A percentile compares a stretch with the other conserved stretches of the same genome.
Evolutionary conservation across 495 filamentous ascomycete species (phyloP).

Genomic region (Pseudevernia furfuracea): DNA sequence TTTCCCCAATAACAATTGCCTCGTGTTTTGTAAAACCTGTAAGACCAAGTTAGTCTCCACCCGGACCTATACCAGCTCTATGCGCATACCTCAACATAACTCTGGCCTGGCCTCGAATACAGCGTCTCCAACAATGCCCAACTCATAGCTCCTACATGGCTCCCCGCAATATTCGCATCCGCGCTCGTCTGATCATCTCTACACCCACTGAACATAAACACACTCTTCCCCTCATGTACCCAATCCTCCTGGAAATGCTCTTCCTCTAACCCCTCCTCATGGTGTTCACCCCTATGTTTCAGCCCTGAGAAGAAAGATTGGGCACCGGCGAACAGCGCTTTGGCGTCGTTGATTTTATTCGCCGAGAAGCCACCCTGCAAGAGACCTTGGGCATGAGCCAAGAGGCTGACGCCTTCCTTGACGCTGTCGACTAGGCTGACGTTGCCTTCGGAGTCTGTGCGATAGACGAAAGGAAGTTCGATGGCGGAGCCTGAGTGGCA

Average conservation of each 20-base stretch:
- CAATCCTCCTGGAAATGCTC: slow-evolving; percentile 47
- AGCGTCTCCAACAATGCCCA: slow-evolving; percentile 51
- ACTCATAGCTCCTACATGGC: slow-evolving; percentile 46
- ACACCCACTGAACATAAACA: slow-evolving; percentile 56
- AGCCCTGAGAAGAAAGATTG: slow-evolving; percentile 47
- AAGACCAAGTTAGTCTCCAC: slow-evolving; percentile 1
- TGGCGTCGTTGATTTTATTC: slow-evolving; percentile 43
- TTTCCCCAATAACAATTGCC: slow-evolving; percentile 37
- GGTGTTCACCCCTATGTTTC: slow-evolving; percentile 35
- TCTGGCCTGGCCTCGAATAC: slow-evolving; percentile 41
- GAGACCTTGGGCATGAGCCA: slow-evolving; percentile 39
- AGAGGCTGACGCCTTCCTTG: slow-evolving; percentile 43
- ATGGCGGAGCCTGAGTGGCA: slow-evolving; percentile 56
- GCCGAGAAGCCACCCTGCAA: slow-evolving; percentile 48
- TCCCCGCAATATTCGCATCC: slow-evolving; percentile 46
- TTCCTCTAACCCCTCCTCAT: slow-evolving; percentile 43
- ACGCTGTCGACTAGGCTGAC: slow-evolving; percentile 49
- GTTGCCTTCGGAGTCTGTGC: slow-evolving; percentile 46
- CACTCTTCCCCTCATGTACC: slow-evolving; percentile 45
- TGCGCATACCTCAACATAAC: slow-evolving; percentile 42
- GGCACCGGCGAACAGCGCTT: slow-evolving; percentile 46
- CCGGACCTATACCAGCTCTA: not conserved
- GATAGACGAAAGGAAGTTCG: slow-evolving; percentile 53
- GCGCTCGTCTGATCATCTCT: slow-evolving; percentile 53
- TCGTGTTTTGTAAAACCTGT: slow-evolving; percentile 44